A percentile compares a stretch with the other conserved stretches of the same genome.
Conservation (phyloP, 345 rosid genomes). For the Aquilaria sinensis region DNA sequence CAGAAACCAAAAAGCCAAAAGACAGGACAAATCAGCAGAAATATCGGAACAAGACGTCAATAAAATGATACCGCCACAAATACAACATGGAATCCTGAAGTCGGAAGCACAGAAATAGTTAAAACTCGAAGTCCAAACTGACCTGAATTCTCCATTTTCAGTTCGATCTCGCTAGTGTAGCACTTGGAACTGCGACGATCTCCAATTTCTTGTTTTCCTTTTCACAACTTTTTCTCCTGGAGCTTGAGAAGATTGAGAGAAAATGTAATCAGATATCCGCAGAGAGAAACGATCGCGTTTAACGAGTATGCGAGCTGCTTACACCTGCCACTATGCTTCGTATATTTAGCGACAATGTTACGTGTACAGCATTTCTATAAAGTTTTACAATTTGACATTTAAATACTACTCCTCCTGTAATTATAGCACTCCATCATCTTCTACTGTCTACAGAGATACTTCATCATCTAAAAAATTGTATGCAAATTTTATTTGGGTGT, state of each 20-base stretch:
- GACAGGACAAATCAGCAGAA: background rate
- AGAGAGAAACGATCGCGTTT: conserved; percentile 13
- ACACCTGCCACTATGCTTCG: no score
- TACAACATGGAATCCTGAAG: background rate
- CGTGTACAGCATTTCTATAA: no score
- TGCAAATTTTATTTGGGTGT: no score
- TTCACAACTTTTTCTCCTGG: background rate
- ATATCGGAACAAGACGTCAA: background rate
- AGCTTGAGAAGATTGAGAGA: background rate
- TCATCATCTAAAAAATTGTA: no score
- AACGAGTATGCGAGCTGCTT: no score
- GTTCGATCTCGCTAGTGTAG: conserved; percentile 5
- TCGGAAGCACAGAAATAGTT: background rate
- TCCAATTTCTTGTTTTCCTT: background rate
- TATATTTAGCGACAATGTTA: no score
- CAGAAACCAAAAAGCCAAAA: conserved; percentile 10
- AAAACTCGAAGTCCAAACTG: conserved; percentile 11
- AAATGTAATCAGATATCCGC: background rate
- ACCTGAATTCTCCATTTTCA: conserved; percentile 40
- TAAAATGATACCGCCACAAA: conserved; percentile 9
- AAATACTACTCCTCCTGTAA: no score
- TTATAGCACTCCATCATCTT: no score
- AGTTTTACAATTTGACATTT: no score
- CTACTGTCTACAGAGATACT: no score
- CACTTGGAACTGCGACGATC: conserved; percentile 13